A percentile compares a stretch with the other conserved stretches of the same genome.
Evolutionary conservation across 2,329 filamentous ascomycete genomes (phyloP).

Genomic region (Penicillium sp.): DNA sequence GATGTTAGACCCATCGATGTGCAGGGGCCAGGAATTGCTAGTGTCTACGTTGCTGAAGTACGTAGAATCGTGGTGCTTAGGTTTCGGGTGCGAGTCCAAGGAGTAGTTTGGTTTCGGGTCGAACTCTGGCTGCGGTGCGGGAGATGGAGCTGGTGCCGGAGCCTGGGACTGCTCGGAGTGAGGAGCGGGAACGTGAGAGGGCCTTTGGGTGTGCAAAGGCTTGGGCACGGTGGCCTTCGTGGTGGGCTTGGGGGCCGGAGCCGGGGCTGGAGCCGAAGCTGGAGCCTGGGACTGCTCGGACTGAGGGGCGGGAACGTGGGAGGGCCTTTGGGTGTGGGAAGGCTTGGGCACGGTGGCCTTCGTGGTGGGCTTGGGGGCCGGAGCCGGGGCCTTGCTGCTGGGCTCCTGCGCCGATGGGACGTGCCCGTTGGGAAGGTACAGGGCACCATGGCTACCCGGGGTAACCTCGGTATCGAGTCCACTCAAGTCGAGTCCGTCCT

Average conservation of each 20-base stretch:
- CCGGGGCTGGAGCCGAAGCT: neutral
- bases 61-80: slow-evolving; percentile 6
- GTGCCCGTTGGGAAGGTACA: slow-evolving; percentile 11
- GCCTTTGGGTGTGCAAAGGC: neutral
- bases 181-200: neutral
- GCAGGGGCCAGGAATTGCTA: slow-evolving; percentile 11
- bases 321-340: neutral
- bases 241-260: neutral
- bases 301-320: neutral
- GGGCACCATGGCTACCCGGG: slow-evolving; percentile 14
- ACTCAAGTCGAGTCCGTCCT: slow-evolving; percentile 15
- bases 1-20: neutral
- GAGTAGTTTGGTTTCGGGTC: too few relatives aligned
- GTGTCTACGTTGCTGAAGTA: slow-evolving; percentile 5
- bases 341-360: neutral
- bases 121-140: neutral
- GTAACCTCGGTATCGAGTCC: slow-evolving; percentile 15
- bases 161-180: neutral
- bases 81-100: too few relatives aligned
- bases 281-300: neutral
- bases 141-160: neutral
- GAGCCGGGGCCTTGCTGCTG: neutral
- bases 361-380: neutral
- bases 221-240: neutral
- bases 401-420: neutral